Base-by-base conservation (phyloP, 2,329 filamentous ascomycete species). In the Fusarium nanum region DNA sequence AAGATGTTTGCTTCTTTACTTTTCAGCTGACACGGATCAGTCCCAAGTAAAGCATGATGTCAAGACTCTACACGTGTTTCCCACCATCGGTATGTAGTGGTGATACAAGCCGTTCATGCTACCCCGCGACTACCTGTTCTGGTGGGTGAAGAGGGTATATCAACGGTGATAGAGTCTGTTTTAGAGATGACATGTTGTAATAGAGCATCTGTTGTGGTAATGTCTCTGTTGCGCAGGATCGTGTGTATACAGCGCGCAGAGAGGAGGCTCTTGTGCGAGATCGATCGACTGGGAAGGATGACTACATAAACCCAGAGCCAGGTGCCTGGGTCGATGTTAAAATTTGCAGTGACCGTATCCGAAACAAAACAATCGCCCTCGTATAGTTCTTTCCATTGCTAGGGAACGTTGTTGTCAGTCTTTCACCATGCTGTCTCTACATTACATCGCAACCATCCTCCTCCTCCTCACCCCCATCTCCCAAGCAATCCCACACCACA, bases 261-360 rank as follows among this genome's bases (percentile, higher is more conserved):
- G n/a, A 34, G 37, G 23, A 13, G 18, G 12, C 12, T n/a, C 20
- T 63, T 54, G 56, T 67, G 50, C 46, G 46, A 56, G 56, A 45
- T 42, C 18, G 42, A 55, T 16, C 32, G 45, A 13, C 13, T 25
- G 30, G 30, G 59, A 34, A 60, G 20, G 53, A 42, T 56, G 50
- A 69, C 59, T 71, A 71, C 53, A 71, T 71, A 71, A 71, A 59
- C 58, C 50, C 30, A 45, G 25, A 37, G 50, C 68, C 68, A 56
- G 25, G 32, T 48, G 3, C 4, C 37, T 56, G 62, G 67, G 52
- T 22, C 16, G 14, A 25, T 40, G n/a, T 8, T 25, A 18, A 20
- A 9, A 34, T 32, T 37, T 7, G 13, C 8, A 20, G 27, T 2
- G 2, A 22, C 6, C 23, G 13, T n/a, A 48, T 23, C 7, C 16